A percentile compares a stretch with the other conserved stretches of the same genome.
Conservation (phyloP, 2,329 filamentous ascomycete genomes). For the Hypoxylon sp. region DNA sequence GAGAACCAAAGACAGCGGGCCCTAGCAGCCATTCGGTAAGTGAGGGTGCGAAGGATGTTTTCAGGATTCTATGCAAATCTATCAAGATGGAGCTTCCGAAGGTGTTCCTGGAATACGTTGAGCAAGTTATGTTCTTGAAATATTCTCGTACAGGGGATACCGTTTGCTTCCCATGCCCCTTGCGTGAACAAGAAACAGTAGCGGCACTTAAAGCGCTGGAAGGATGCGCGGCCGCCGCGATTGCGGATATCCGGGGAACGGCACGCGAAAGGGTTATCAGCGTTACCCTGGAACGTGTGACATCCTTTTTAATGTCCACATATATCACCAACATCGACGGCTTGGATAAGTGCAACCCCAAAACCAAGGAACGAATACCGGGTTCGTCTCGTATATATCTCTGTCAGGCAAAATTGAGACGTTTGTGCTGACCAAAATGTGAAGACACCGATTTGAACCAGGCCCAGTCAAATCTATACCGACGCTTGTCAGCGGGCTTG, state of each 20-base stretch:
- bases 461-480: constrained; percentile 79
- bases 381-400: constrained; percentile 54
- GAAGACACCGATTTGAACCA: constrained; percentile 79
- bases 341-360: constrained; percentile 63
- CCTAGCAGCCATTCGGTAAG: constrained; percentile 52
- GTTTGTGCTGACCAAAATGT: constrained; percentile 17
- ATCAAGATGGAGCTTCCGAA: constrained; percentile 54
- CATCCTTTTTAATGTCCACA: constrained; percentile 70
- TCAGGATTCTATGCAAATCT: constrained; percentile 49
- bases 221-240: constrained; percentile 70
- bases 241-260: constrained; percentile 70
- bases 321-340: constrained; percentile 70
- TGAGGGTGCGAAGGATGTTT: constrained; percentile 52
- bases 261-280: constrained; percentile 59
- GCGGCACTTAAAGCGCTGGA: constrained; percentile 71
- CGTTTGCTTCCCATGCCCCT: constrained; percentile 59
- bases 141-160: constrained; percentile 51
- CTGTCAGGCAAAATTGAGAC: constrained; percentile 52
- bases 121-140: constrained; percentile 53
- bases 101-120: constrained; percentile 50
- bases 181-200: constrained; percentile 59
- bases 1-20: constrained; percentile 20
- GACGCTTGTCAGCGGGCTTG: constrained; percentile 79
- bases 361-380: constrained; percentile 61
- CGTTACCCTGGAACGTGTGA: constrained; percentile 68